Conservation (phyloP, 345 rosid species). For the Eucalyptus melliodora region DNA sequence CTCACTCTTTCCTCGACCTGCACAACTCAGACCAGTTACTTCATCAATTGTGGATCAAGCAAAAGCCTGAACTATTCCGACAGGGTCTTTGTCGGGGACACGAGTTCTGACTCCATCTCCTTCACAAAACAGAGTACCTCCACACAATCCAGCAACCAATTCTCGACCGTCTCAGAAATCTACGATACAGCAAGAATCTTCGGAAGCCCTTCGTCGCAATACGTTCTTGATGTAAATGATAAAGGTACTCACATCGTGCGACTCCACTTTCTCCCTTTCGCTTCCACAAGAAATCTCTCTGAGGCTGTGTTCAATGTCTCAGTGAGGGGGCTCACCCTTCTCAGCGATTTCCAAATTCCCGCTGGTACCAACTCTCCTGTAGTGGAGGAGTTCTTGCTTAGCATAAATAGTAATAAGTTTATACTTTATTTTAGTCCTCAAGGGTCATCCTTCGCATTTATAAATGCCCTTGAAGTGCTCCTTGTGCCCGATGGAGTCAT, state of each 20-base stretch:
- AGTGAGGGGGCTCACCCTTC: slow-evolving; percentile 8
- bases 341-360: slow-evolving; percentile 7
- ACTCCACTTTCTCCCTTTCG: slow-evolving; percentile 22
- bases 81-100: slow-evolving; percentile 7
- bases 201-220: slow-evolving; percentile 5
- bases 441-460: slow-evolving; percentile 30
- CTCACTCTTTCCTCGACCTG: neutral
- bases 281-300: slow-evolving; percentile 5
- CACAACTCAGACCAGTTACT: neutral
- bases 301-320: slow-evolving; percentile 22
- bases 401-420: neutral
- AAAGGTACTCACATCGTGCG: slow-evolving; percentile 32
- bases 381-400: slow-evolving; percentile 34
- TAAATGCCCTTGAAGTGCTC: slow-evolving; percentile 64
- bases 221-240: slow-evolving; percentile 8
- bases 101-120: neutral
- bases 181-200: slow-evolving; percentile 43
- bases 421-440: slow-evolving; percentile 21
- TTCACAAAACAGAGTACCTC: neutral
- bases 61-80: neutral
- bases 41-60: slow-evolving; percentile 20
- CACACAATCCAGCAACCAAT: neutral
- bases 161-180: neutral
- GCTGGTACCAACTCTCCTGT: neutral
- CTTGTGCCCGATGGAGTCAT: slow-evolving; percentile 13